Conservation (phyloP, 2,329 filamentous ascomycete species). For the Fusarium avenaceum region DNA sequence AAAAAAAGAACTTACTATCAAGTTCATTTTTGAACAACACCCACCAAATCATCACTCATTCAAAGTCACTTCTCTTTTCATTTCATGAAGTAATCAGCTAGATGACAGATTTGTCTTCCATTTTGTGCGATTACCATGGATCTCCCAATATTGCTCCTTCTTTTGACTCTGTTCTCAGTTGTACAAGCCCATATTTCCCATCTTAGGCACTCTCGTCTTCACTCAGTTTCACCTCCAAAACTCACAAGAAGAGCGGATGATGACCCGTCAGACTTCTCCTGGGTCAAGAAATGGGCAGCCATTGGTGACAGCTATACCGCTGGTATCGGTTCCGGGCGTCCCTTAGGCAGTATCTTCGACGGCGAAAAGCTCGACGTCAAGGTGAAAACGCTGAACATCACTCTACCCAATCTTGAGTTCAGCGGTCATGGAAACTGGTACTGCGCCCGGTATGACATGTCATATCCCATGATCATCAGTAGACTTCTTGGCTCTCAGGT, state of each 20-base stretch:
- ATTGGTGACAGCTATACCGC: not conserved
- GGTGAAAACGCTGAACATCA: too few species aligned
- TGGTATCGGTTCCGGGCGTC: not conserved
- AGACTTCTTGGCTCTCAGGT: not conserved
- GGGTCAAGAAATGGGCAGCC: not conserved
- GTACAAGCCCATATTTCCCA: not conserved
- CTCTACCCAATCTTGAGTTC: too few species aligned
- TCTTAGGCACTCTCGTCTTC: accelerated
- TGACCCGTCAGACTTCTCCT: not conserved
- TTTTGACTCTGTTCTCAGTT: too few species aligned
- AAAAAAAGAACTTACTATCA: too few species aligned
- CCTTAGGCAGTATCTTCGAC: accelerated
- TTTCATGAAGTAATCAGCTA: too few species aligned
- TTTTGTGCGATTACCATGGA: too few species aligned
- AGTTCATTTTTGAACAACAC: too few species aligned
- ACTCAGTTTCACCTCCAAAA: not conserved
- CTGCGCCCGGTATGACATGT: constrained; percentile 9
- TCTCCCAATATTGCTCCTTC: too few species aligned
- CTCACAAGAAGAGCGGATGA: not conserved
- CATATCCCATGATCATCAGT: constrained; percentile 10
- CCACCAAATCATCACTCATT: too few species aligned
- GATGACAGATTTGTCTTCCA: too few species aligned
- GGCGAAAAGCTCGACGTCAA: too few species aligned
- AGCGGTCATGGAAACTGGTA: not conserved
- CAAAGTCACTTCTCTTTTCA: too few species aligned